Base-by-base conservation (phyloP, 805 yeast genomes). In the Torulaspora gathmanii region DNA sequence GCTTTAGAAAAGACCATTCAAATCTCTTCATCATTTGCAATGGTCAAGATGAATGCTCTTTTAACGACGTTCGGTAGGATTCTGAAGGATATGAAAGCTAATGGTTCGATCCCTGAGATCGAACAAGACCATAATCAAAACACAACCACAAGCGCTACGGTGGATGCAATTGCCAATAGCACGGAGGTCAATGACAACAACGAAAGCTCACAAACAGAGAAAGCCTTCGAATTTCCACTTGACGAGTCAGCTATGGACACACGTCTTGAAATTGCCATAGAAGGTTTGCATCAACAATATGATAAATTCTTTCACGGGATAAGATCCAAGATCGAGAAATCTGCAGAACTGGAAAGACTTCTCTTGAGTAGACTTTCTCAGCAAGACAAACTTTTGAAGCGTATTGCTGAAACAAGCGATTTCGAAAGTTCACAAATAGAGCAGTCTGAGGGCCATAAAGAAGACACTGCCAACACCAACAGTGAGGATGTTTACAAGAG, bases 11-110 rank as follows among this genome's bases (percentile, higher is more conserved):
- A 51, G 16, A 58, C 67, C 1, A 50, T 46, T 25, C 40, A 46
- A 13, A 50, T 57, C 23, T 53, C 60, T 2, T 49, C 63, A 4
- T 54, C 55, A 16, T 60, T 52, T 39, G 50, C 58, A 1, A 57
- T 60, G 49, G 58, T 58, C 7, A 62, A 62, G 45, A 52, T 62
- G 47, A 55, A 57, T 37, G 59, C 64, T 8, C 45, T 62, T n/a
- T 42, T 50, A 12, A 40, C 52, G 5, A 46, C 57, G 3, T 41
- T 61, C 5, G 44, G 45, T 11, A 54, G 53, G 28, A 29, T 56
- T 9, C 37, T 56, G 3, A 34, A 39, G 11, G 50, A 47, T 26
- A 33, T 56, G 17, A 27, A 37, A 26, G 20, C 16, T 7, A 34
- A 16, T n/a, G 37, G 6, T 13, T 13, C 26, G 1, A 22, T 37